These are phyloP conservation scores for Trichoderma endophyticum DNA, from an alignment of 2,329 filamentous ascomycete species.

Conservation along the genomic window DNA sequence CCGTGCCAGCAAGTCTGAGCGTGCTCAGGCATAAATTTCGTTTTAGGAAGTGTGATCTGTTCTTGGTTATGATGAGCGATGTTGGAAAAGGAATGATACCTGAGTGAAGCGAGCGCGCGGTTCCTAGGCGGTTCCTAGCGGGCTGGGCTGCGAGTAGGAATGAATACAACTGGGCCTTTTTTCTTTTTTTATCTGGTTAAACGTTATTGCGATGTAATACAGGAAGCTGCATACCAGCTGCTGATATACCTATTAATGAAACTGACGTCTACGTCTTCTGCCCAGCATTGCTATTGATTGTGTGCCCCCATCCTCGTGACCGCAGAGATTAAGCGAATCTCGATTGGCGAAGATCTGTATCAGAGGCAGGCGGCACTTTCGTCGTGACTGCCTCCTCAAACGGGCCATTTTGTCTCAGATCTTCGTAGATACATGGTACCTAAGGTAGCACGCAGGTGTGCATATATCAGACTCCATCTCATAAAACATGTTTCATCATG, in stretches of 20 bases:
- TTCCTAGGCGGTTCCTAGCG: slow-evolving; percentile 5
- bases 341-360: neutral
- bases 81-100: slow-evolving; percentile 14
- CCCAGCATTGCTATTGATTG: neutral
- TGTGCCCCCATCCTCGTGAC: neutral
- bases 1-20: slow-evolving; percentile 46
- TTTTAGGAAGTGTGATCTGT: neutral
- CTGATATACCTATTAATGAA: slow-evolving; percentile 17
- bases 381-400: neutral
- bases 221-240: neutral
- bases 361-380: neutral
- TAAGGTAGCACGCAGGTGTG: neutral
- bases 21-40: slow-evolving; percentile 22
- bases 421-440: neutral
- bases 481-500: slow-evolving; percentile 3
- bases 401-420: neutral
- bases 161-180: neutral
- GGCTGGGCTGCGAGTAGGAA: slow-evolving; percentile 9
- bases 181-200: slow-evolving; percentile 4
- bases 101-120: slow-evolving; percentile 3
- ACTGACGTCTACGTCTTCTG: slow-evolving; percentile 6
- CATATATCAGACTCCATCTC: neutral
- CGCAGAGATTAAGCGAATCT: neutral
- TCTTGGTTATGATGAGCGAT: slow-evolving; percentile 16
- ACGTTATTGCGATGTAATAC: slow-evolving; percentile 14